Evolutionary conservation across 73 alveolate species (phyloP), one percentile per base, ranked within the genome.

Genomic region (Symbiodinium pilosum): DNA sequence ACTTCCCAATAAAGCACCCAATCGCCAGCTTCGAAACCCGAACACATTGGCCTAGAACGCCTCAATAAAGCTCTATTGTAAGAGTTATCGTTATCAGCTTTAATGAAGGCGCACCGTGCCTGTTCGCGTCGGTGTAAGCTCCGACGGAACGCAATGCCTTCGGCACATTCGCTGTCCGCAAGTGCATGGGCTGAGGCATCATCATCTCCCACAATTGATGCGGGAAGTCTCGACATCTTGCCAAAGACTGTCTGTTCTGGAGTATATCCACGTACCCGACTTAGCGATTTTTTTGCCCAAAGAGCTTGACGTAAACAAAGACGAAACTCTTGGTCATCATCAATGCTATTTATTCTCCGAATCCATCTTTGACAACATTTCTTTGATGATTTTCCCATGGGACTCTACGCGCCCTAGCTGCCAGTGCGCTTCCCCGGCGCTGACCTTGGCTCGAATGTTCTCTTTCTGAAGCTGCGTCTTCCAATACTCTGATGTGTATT

Each of bases 161-260:
- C 91, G 4, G 91, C 43, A 3, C 4, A 0, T n/a, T 42, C 69
- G 42, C 42, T 24, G 28, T 6, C 91, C 24, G 91, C 34, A 40
- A 83, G 38, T 2, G 39, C 32, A 77, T 77, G 87, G 8, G 39
- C 5, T 4, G 40, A 38, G 3, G 20, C 42, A 0, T n/a, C 30
- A 6, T 4, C 32, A 42, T 83, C 91, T 2, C 28, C 7, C 2
- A 42, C 26, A 18, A 83, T 24, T 2, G 91, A 83, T 11, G 43
- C 91, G 20, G 91, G 91, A 21, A 83, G 40, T 4, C 41, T 18
- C 1, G 41, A 2, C 36, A 32, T n/a, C 32, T 83, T 83, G 41
- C 91, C 91, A 3, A 83, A 71, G 2, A 83, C 39, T 4, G 91
- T 71, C 69, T 83, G 91, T 42, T 83, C 71, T 4, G 91, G 91